phyloP scores from a whole-genome alignment of 768 basidiomycete species.

The Mycena galericulata region DNA sequence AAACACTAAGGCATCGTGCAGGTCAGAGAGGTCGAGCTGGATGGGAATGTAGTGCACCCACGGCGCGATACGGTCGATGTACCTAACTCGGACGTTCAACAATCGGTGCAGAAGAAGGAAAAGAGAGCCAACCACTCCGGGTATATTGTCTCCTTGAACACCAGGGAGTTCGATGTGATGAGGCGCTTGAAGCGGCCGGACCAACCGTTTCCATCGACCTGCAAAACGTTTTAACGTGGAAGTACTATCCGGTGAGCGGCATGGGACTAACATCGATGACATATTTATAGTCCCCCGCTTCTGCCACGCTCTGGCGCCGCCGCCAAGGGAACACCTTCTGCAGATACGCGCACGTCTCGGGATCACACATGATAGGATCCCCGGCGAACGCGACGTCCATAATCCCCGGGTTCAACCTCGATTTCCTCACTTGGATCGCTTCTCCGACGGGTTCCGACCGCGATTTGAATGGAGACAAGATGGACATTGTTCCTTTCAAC shows the following conservation, averaged over 20 bases:
- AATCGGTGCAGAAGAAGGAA: constrained; percentile 6
- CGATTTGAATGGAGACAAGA: constrained; percentile 50
- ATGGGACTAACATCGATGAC: constrained; percentile 61
- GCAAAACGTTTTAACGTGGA: not conserved
- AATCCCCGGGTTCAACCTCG: constrained; percentile 62
- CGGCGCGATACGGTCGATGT: constrained; percentile 65
- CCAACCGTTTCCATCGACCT: constrained; percentile 78
- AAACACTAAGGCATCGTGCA: constrained; percentile 79
- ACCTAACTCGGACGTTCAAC: constrained; percentile 52
- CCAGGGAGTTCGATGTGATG: constrained; percentile 69
- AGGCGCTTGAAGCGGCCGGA: constrained; percentile 77
- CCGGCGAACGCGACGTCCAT: constrained; percentile 73
- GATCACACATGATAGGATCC: constrained; percentile 55
- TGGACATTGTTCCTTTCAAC: constrained; percentile 50
- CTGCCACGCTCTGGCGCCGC: constrained; percentile 52
- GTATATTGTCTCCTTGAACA: constrained; percentile 79
- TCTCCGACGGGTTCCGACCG: constrained; percentile 48
- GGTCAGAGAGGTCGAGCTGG: constrained; percentile 71
- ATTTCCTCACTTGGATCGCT: constrained; percentile 48
- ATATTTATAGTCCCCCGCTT: constrained; percentile 72
- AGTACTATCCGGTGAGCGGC: not conserved
- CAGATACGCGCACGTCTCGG: constrained; percentile 57
- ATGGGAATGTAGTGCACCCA: constrained; percentile 85
- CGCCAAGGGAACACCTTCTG: constrained; percentile 63
- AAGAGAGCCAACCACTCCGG: constrained; percentile 69